Evolutionary conservation across 495 filamentous ascomycete genomes (phyloP).

Genomic region (Podospora comata): DNA sequence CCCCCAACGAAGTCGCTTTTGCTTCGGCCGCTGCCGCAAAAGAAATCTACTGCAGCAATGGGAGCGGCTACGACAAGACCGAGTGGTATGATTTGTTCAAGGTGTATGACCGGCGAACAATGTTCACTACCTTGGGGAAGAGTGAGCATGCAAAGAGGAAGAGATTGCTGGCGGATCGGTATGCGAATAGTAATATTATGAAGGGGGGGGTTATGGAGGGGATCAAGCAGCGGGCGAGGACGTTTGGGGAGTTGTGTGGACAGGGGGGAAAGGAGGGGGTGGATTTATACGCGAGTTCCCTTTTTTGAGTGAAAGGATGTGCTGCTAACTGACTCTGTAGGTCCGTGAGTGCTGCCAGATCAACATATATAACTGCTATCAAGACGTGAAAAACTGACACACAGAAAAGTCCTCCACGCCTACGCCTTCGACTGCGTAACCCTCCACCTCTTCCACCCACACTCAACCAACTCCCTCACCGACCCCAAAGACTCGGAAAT

Average conservation of each 20-base stretch:
- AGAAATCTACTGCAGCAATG: conserved; percentile 63
- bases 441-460: conserved; percentile 62
- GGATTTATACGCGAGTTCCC: conserved; percentile 54
- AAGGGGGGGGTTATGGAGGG: conserved; percentile 49
- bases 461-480: conserved; percentile 55
- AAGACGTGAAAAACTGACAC: conserved; percentile 1
- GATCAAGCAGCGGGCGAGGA: conserved; percentile 51
- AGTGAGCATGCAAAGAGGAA: conserved; percentile 57
- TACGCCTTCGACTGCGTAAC: conserved; percentile 66
- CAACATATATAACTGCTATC: conserved; percentile 6
- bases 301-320: background rate
- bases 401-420: conserved; percentile 45
- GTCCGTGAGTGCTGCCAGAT: conserved; percentile 15
- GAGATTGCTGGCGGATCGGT: conserved; percentile 59
- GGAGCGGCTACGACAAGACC: conserved; percentile 67
- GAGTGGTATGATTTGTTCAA: conserved; percentile 63
- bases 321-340: background rate
- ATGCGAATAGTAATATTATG: conserved; percentile 64
- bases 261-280: conserved; percentile 43
- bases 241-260: conserved; percentile 51
- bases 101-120: conserved; percentile 56
- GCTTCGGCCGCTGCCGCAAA: conserved; percentile 55
- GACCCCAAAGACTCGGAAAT: conserved; percentile 51
- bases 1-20: conserved; percentile 61
- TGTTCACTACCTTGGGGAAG: conserved; percentile 59